Conservation (phyloP, 2,329 filamentous ascomycete genomes). For the Exophiala aquamarina region DNA sequence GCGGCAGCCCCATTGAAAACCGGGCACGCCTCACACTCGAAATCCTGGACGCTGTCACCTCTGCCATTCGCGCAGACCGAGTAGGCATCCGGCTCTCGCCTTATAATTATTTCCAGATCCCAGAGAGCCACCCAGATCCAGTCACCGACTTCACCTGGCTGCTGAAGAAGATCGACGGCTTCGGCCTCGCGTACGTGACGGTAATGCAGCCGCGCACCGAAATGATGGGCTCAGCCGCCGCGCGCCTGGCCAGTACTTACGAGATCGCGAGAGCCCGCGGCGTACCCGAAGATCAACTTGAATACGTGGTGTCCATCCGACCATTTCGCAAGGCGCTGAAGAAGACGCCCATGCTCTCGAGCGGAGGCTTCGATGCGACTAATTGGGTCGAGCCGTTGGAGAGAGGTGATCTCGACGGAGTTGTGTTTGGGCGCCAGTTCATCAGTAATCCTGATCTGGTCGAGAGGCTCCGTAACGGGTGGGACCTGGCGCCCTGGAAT, state of each 20-base stretch:
- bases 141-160: no score
- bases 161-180: no score
- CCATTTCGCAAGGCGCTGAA: slow-evolving; percentile 53
- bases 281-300: no score
- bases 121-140: slow-evolving; percentile 36
- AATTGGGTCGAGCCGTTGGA: slow-evolving; percentile 53
- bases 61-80: slow-evolving; percentile 46
- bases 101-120: slow-evolving; percentile 50
- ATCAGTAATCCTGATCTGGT: slow-evolving; percentile 51
- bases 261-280: no score
- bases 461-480: slow-evolving; percentile 38
- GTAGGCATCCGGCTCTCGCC: slow-evolving; percentile 48
- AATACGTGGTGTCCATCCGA: slow-evolving; percentile 31
- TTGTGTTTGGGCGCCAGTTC: slow-evolving; percentile 49
- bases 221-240: no score
- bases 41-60: slow-evolving; percentile 47
- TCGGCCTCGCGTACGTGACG: no score
- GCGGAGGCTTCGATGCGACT: slow-evolving; percentile 53
- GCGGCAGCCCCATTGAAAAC: slow-evolving; percentile 48
- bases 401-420: slow-evolving; percentile 46
- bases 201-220: no score
- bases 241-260: no score
- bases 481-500: slow-evolving; percentile 39
- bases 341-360: slow-evolving; percentile 55
- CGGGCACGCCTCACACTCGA: slow-evolving; percentile 57